These are phyloP conservation scores for Bocquillonia castaneifolia DNA, from an alignment of 441 rosid genomes.

Conservation along the genomic window DNA sequence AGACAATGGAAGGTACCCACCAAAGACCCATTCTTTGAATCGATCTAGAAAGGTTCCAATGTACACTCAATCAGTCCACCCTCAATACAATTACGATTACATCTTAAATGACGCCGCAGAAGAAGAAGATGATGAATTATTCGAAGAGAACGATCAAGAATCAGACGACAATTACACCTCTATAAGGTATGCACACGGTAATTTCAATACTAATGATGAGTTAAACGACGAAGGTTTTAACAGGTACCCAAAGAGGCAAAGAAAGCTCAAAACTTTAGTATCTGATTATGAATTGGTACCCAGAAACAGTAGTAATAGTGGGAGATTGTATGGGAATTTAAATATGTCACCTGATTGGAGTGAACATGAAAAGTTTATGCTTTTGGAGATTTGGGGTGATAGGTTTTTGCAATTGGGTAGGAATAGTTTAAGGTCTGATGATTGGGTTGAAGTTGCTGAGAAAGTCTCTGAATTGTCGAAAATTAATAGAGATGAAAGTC, in stretches of 20 bases:
- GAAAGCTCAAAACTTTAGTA: conserved; percentile 52
- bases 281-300: conserved; percentile 65
- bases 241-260: conserved; percentile 56
- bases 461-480: conserved; percentile 66
- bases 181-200: conserved; percentile 23
- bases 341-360: conserved; percentile 59
- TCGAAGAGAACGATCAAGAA: conserved; percentile 18
- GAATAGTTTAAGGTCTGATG: conserved; percentile 73
- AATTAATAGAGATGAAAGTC: conserved; percentile 53
- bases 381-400: conserved; percentile 87
- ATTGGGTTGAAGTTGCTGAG: conserved; percentile 86
- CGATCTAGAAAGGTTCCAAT: conserved; percentile 30
- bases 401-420: conserved; percentile 68
- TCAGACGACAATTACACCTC: conserved; percentile 22
- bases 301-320: conserved; percentile 23
- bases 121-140: conserved; percentile 36
- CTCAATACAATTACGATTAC: conserved; percentile 36
- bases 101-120: conserved; percentile 32
- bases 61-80: conserved; percentile 24
- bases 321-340: conserved; percentile 38
- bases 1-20: too few species aligned
- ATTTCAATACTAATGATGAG: conserved; percentile 11
- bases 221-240: conserved; percentile 31
- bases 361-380: conserved; percentile 66
- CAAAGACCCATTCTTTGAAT: conserved; percentile 36